Base-by-base conservation (phyloP, 129 eudicot genomes). In the Arctium minus region DNA sequence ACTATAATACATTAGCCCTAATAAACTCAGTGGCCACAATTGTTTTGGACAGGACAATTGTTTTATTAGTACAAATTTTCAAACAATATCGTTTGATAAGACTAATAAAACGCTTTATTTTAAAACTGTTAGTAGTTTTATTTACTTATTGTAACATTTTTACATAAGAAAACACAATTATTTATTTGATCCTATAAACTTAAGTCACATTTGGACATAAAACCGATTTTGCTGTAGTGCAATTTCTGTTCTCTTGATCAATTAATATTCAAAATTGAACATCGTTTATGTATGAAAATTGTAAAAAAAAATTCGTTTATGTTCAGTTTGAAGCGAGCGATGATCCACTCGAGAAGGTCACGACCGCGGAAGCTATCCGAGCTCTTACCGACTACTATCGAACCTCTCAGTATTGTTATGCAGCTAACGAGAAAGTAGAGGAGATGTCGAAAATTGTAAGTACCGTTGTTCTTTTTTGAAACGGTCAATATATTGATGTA, bases 351-450 rank as follows among this genome's bases (percentile, higher is more conserved):
- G 99, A 93, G 48, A 89, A 89, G 85, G 92, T 86, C 11, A 96
- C 98, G 2, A 93, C 98, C 3, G 88, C 96, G 1, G 99, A 96
- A 88, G 99, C 99, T 13, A 96, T 88, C 56, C 89, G 97, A 80
- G 89, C 86, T 0, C 96, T 96, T 27, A 80, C 91, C 4, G 92
- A 86, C 70, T 85, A 82, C 65, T 96, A 96, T 86, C 90, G 89
- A 32, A 84, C 85, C 9, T 96, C 99, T 87, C 97, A 92, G 29
- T 86, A 88, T 70, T 69, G 74, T 79, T 96, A 96, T 72, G 80
- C 89, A 4, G 94, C 98, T 1, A 86, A 73, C 68, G 92, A 92
- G 74, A 93, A 83, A 87, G 97, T 96, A 11, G 93, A 93, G 84
- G 94, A 88, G 75, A 96, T 96, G 92, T 90, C 97, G 40, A 92